Evolutionary conservation across 2,329 filamentous ascomycete genomes (phyloP), one percentile per base, ranked within the genome.

Genomic region (Dothidotthia symphoricarpi): DNA sequence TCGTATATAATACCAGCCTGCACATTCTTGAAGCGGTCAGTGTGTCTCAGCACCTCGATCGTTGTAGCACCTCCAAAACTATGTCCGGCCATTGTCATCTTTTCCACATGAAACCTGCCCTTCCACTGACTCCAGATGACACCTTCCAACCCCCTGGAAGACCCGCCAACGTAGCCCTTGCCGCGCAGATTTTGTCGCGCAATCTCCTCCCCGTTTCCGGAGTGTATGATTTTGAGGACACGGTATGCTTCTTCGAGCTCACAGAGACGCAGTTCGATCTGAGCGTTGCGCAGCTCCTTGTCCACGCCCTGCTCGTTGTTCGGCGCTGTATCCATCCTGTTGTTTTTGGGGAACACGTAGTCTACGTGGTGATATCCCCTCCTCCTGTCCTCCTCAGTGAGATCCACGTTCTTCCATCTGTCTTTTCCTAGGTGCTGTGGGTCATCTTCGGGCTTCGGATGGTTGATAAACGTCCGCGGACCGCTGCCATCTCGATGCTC

Each of bases 21-120:
- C 15, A 85, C 67, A 61, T 77, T 82, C 7, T 68, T 51, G 42
- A 83, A 80, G 9, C 73, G 68, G 15, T 78, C 69, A 16, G 68
- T 61, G 34, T 77, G 69, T 14, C 82, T 69, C 24, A 83, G 68
- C 4, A 81, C 70, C 52, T 85, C 80, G 2, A 82, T 73, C 0
- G 77, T 73, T 1, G 81, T 83, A 7, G 81, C 81, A 2, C 80
- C 81, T 13, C 82, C 82, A 48, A 86, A 85, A 1, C 78, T 83
- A 55, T 86, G 82, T 0, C 82, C 81, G 49, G 82, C 76, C 41
- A 78, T 71, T 1, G 80, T 85, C 13, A 82, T 75, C 32, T 78
- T 72, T 17, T 75, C 64, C 4, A 78, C 63, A 37, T 78, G 72
- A 42, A 85, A 75, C 3, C 77, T 67, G 2, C 69, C 67, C 41